phyloP scores from a whole-genome alignment of 2,329 filamentous ascomycete species.

The Chaetothyriales sp. region DNA sequence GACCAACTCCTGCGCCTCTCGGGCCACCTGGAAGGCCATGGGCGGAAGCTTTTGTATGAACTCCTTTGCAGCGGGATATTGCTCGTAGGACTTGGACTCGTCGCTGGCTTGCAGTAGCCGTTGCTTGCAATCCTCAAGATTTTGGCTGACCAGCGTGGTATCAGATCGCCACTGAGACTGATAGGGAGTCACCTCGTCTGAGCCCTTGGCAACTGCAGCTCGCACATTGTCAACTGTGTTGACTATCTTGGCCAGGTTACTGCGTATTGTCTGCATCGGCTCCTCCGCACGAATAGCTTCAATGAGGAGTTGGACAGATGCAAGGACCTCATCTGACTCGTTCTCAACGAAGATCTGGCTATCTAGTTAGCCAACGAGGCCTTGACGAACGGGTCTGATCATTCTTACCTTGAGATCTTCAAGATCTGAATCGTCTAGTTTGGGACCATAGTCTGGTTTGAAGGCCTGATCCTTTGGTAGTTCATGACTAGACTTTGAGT shows the following conservation, averaged over 20 bases:
- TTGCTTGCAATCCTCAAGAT: constrained; percentile 46
- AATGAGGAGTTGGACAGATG: constrained; percentile 70
- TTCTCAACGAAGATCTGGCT: constrained; percentile 61
- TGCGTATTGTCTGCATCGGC: constrained; percentile 47
- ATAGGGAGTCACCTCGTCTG: constrained; percentile 32
- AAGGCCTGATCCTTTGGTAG: constrained; percentile 9
- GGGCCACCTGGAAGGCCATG: constrained; percentile 72
- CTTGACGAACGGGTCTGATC: not conserved
- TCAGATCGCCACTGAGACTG: constrained; percentile 32
- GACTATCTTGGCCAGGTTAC: constrained; percentile 56
- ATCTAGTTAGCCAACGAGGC: constrained; percentile 10
- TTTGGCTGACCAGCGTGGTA: constrained; percentile 25
- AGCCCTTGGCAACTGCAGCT: constrained; percentile 45
- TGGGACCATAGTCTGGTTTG: constrained; percentile 24
- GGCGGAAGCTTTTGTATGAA: constrained; percentile 61
- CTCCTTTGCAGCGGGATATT: constrained; percentile 34
- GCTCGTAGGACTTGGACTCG: constrained; percentile 45
- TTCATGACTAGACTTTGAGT: constrained; percentile 2
- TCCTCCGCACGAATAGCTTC: constrained; percentile 52
- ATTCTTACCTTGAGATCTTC: constrained; percentile 45
- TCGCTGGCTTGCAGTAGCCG: constrained; percentile 49
- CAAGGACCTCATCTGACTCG: constrained; percentile 62
- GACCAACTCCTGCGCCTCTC: constrained; percentile 63
- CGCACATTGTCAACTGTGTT: constrained; percentile 57
- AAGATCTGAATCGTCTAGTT: constrained; percentile 33